Conservation (phyloP, 352 stramenopile species). For the Globisporangium cystogenes region DNA sequence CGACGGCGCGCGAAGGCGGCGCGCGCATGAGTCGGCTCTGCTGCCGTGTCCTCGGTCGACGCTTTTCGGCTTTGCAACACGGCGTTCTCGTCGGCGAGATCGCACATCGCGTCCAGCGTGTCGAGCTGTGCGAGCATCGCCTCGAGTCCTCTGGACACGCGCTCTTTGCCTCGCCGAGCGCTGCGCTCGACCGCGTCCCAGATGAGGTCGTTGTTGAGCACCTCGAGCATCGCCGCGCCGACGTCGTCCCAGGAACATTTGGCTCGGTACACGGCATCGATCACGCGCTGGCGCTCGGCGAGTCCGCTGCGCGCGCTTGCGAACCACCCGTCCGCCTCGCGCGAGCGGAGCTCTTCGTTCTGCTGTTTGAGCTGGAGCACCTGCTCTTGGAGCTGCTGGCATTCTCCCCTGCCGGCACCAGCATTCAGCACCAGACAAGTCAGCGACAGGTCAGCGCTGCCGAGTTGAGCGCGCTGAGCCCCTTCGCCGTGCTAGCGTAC, state of each 20-base stretch:
- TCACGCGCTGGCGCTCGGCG: constrained; percentile 43
- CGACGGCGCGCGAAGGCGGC: constrained; percentile 9
- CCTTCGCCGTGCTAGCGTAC: too few species aligned
- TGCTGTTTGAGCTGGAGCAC: constrained; percentile 38
- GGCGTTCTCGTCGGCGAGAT: not conserved
- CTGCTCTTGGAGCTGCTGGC: constrained; percentile 44
- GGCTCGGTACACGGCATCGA: constrained; percentile 43
- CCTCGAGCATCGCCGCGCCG: constrained; percentile 39
- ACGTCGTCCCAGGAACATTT: constrained; percentile 55
- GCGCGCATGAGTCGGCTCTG: constrained; percentile 2
- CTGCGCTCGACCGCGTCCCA: constrained; percentile 51
- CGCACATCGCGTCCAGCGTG: constrained; percentile 7
- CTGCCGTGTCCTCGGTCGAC: not conserved
- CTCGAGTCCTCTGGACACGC: constrained; percentile 36
- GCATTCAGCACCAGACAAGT: not conserved
- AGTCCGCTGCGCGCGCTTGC: constrained; percentile 28
- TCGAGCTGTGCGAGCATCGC: constrained; percentile 37
- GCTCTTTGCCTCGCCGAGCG: constrained; percentile 29
- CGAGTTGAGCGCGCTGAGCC: not conserved
- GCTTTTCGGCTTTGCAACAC: not conserved
- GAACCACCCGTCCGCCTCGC: constrained; percentile 39
- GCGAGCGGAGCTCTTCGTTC: constrained; percentile 19
- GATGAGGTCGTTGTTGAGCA: constrained; percentile 61
- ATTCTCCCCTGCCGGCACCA: constrained; percentile 25
- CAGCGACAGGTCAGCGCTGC: not conserved